Percentiles rank a stretch among this genome's conserved stretches.
phyloP scores from a whole-genome alignment of 2,329 filamentous ascomycete genomes.

The Phaeophleospora eucalypticola region DNA sequence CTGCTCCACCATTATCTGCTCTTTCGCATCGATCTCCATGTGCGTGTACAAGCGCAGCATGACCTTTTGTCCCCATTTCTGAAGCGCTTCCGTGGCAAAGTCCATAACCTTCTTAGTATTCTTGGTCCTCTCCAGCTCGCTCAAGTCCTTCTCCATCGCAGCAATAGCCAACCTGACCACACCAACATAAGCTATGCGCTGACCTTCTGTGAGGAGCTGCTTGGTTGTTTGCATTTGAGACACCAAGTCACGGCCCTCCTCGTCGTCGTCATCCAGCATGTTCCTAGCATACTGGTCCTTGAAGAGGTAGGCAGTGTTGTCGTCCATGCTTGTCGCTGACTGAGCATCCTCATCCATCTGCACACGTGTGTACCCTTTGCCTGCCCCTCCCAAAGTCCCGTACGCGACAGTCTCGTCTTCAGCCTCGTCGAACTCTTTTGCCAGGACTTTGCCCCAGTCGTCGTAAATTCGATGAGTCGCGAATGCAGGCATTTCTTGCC shows the following conservation, averaged over 20 bases:
- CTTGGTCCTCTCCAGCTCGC: constrained; percentile 59
- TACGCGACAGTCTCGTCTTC: constrained; percentile 70
- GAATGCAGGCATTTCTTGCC: constrained; percentile 93
- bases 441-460: constrained; percentile 83
- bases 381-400: constrained; percentile 75
- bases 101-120: constrained; percentile 68
- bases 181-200: constrained; percentile 93
- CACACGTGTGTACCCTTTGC: constrained; percentile 94
- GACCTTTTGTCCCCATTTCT: constrained; percentile 98
- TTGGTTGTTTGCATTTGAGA: constrained; percentile 95
- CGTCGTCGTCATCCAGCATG: constrained; percentile 58
- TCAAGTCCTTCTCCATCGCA: constrained; percentile 67
- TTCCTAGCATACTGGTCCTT: constrained; percentile 63
- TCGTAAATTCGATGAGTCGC: constrained; percentile 94
- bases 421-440: constrained; percentile 68
- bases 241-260: constrained; percentile 71
- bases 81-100: constrained; percentile 69
- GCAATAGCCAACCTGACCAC: constrained; percentile 77
- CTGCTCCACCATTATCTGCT: constrained; percentile 99
- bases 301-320: constrained; percentile 95
- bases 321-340: constrained; percentile 92
- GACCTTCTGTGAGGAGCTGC: constrained; percentile 87
- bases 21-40: constrained; percentile 89
- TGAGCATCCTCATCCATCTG: constrained; percentile 90
- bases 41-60: constrained; percentile 92